Conservation (phyloP, 768 basidiomycete genomes). For the Amylocystis lapponica region DNA sequence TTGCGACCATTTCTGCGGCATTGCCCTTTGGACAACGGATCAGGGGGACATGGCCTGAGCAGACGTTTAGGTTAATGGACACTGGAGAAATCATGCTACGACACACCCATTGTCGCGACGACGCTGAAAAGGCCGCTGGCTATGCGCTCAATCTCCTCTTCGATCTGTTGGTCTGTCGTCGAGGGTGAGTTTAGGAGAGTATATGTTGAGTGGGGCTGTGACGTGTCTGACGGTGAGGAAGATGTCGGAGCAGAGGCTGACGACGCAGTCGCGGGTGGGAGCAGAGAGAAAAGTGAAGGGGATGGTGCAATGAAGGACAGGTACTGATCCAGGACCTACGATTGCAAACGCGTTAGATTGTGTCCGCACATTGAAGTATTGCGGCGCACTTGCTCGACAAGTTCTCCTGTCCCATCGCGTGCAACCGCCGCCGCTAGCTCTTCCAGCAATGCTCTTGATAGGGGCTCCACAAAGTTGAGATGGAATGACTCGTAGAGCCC, state of each 20-base stretch:
- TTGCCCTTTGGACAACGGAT: constrained; percentile 94
- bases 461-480: constrained; percentile 90
- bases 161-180: constrained; percentile 86
- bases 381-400: constrained; percentile 62
- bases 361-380: constrained; percentile 2
- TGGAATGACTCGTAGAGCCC: constrained; percentile 89
- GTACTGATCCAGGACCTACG: constrained; percentile 90
- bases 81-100: background rate
- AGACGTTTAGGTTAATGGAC: background rate
- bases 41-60: constrained; percentile 83
- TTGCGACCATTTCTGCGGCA: constrained; percentile 98
- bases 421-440: constrained; percentile 90
- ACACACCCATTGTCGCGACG: constrained; percentile 76
- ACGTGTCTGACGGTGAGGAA: constrained; percentile 27
- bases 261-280: constrained; percentile 50
- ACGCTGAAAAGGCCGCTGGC: constrained; percentile 90
- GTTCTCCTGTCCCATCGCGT: constrained; percentile 74
- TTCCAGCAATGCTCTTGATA: constrained; percentile 84
- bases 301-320: constrained; percentile 95
- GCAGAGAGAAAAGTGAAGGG: constrained; percentile 84
- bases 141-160: constrained; percentile 88
- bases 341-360: too few relatives aligned
- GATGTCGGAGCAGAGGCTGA: constrained; percentile 28
- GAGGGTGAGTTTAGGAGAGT: constrained; percentile 85
- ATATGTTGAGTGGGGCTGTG: constrained; percentile 58